Conservation (phyloP, 148 eudicot species). For the Rhododendron griersonianum region DNA sequence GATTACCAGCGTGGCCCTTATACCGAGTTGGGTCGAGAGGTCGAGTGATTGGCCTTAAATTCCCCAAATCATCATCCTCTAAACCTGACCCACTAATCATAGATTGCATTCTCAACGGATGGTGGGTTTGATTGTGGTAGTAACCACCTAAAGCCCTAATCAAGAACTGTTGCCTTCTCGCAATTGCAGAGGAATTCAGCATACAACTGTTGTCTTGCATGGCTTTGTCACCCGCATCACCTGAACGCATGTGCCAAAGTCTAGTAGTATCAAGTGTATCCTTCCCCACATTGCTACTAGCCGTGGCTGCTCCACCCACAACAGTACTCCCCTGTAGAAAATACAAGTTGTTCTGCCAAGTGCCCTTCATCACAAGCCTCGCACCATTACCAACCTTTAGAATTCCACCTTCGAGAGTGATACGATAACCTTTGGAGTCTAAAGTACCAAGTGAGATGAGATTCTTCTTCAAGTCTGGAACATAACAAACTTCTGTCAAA, state of each 20-base stretch:
- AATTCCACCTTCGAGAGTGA: background rate
- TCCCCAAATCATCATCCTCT: conserved; percentile 57
- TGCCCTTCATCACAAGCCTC: background rate
- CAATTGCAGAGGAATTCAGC: conserved; percentile 35
- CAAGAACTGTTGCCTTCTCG: conserved; percentile 63
- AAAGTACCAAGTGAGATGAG: conserved; percentile 5
- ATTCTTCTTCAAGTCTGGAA: conserved; percentile 1
- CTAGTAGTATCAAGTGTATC: background rate
- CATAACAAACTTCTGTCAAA: background rate
- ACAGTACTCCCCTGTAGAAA: background rate
- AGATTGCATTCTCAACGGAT: conserved; percentile 29
- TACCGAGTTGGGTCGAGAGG: conserved; percentile 54
- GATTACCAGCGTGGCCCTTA: conserved; percentile 94
- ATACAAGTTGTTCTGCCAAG: background rate
- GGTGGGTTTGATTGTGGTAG: conserved; percentile 18
- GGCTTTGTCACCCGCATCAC: background rate
- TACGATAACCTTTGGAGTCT: background rate
- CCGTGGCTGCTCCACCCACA: background rate
- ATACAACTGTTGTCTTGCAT: conserved; percentile 12
- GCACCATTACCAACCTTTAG: background rate
- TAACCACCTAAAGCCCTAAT: conserved; percentile 46
- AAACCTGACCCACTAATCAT: conserved; percentile 30
- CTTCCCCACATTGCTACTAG: background rate
- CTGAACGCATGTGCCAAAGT: background rate
- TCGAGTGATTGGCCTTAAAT: conserved; percentile 73